A percentile compares a stretch with the other conserved stretches of the same genome.
phyloP scores from a whole-genome alignment of 148 eudicot genomes.

The Agrostemma githago region DNA sequence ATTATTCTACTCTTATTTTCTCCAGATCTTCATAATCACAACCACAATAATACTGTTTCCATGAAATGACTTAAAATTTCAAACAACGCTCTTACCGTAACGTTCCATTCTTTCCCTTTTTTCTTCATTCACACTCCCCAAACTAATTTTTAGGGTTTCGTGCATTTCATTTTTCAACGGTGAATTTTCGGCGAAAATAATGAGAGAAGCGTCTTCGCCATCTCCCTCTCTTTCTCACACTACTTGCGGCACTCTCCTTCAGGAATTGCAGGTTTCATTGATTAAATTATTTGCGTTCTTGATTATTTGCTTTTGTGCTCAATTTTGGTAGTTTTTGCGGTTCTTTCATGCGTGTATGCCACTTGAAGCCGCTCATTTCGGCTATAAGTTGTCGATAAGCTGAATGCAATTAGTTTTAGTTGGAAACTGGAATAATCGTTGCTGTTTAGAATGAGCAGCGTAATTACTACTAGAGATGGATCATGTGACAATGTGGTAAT shows the following conservation, averaged over 20 bases:
- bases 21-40: not conserved
- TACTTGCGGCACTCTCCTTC: constrained; percentile 14
- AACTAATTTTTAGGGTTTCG: constrained; percentile 7
- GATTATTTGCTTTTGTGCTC: not conserved
- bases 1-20: not conserved
- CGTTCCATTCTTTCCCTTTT: not conserved
- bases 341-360: not conserved
- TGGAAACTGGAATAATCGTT: too few relatives aligned
- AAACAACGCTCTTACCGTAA: not conserved
- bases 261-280: constrained; percentile 11
- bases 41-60: not conserved
- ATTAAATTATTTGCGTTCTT: not conserved
- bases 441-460: too few relatives aligned
- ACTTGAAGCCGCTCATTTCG: too few relatives aligned
- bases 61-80: not conserved
- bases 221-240: constrained; percentile 11
- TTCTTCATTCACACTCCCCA: not conserved
- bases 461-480: too few relatives aligned
- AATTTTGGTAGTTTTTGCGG: not conserved
- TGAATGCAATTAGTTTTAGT: not conserved
- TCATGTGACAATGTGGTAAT: not conserved
- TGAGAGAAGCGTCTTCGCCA: constrained; percentile 10
- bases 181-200: not conserved
- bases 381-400: not conserved
- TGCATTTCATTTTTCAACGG: not conserved